These are phyloP conservation scores for Colletotrichum ledebouriae DNA, from an alignment of 2,329 filamentous ascomycete species.

Conservation along the genomic window DNA sequence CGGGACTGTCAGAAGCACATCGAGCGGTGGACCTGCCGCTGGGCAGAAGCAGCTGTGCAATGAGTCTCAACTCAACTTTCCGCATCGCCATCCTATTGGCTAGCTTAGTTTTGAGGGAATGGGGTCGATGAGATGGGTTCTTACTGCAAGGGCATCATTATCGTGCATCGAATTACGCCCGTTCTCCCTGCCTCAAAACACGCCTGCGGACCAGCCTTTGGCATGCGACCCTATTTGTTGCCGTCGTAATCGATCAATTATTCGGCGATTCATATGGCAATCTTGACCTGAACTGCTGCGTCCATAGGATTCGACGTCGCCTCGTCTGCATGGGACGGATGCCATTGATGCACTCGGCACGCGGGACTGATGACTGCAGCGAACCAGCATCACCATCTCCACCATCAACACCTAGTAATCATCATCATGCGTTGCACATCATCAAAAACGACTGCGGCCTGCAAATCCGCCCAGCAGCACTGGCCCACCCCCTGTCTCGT, in stretches of 20 bases:
- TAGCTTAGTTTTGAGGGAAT: constrained; percentile 13
- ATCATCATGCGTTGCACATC: constrained; percentile 20
- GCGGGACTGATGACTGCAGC: constrained; percentile 29
- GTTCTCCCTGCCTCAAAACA: too few species aligned
- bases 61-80: constrained; percentile 30
- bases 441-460: constrained; percentile 1
- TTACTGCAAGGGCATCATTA: constrained; percentile 29
- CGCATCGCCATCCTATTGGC: constrained; percentile 18
- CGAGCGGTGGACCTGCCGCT: neutral
- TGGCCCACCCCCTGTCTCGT: too few species aligned
- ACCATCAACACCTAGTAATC: neutral
- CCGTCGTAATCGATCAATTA: constrained; percentile 25
- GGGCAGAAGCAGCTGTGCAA: too few species aligned
- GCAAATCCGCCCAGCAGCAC: neutral
- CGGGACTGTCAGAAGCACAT: neutral
- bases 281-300: constrained; percentile 1
- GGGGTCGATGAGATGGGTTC: neutral
- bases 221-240: constrained; percentile 10
- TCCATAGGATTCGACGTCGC: neutral
- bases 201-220: constrained; percentile 29
- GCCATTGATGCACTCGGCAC: neutral
- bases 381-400: constrained; percentile 9
- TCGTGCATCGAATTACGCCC: constrained; percentile 16
- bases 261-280: constrained; percentile 26
- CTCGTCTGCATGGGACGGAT: constrained; percentile 12